A percentile compares a stretch with the other conserved stretches of the same genome.
Conservation (phyloP, 495 filamentous ascomycete species). For the Rusavskia elegans region DNA sequence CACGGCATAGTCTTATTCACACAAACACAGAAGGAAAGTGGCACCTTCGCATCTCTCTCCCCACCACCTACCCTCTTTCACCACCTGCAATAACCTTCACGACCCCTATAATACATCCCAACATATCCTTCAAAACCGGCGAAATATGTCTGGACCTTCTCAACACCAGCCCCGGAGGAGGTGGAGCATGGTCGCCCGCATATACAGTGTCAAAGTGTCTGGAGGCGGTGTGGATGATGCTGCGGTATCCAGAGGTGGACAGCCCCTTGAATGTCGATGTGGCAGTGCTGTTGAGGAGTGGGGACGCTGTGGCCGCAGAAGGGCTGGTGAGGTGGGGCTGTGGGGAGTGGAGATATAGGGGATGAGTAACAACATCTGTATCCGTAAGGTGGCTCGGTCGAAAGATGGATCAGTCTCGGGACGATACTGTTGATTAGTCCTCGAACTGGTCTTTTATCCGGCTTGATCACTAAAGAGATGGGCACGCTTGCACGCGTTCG, state of each 20-base stretch:
- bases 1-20: not conserved
- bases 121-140: conserved; percentile 65
- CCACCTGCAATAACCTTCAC: conserved; percentile 66
- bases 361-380: not conserved
- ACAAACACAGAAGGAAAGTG: conserved; percentile 55
- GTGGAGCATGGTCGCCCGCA: conserved; percentile 54
- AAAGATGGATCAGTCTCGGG: not conserved
- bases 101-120: conserved; percentile 75
- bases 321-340: conserved; percentile 59
- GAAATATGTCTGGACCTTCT: conserved; percentile 89
- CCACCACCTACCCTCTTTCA: conserved; percentile 56
- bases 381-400: not conserved
- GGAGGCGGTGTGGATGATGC: conserved; percentile 60
- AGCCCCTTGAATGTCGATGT: conserved; percentile 84
- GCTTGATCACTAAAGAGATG: no score
- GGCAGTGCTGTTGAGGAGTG: conserved; percentile 56
- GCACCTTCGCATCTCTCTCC: conserved; percentile 64
- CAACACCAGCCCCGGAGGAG: conserved; percentile 34
- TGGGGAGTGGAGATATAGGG: conserved; percentile 11
- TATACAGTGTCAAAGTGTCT: conserved; percentile 68
- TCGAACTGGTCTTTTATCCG: no score
- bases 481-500: no score
- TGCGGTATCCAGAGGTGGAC: conserved; percentile 61
- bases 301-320: conserved; percentile 64
- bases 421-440: not conserved